A percentile compares a stretch with the other conserved stretches of the same genome.
These are phyloP conservation scores for Fremontodendron californicum DNA, from an alignment of 345 rosid genomes.

Conservation along the genomic window DNA sequence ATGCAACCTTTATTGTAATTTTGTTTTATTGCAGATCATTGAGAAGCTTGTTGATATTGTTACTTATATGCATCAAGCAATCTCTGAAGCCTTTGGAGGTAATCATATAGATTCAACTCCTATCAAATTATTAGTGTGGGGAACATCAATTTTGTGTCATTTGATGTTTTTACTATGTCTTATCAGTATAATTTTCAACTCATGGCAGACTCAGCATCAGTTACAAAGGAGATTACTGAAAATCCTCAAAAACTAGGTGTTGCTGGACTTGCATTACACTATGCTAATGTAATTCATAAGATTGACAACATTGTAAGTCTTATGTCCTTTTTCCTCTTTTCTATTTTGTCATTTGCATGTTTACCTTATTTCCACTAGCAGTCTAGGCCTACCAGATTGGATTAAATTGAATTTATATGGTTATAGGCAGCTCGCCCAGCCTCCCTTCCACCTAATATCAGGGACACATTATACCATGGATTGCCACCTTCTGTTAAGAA, in stretches of 20 bases:
- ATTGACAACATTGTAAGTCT: conserved; percentile 75
- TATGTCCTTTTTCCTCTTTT: not conserved
- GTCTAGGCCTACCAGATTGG: not conserved
- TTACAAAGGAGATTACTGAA: conserved; percentile 15
- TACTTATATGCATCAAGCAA: conserved; percentile 53
- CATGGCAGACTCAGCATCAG: conserved; percentile 27
- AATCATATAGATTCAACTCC: conserved; percentile 19
- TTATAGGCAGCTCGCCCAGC: conserved; percentile 67
- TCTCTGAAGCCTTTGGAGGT: conserved; percentile 66
- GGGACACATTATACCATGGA: conserved; percentile 62
- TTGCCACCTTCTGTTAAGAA: conserved; percentile 60
- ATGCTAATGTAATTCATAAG: conserved; percentile 79
- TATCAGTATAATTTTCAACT: conserved; percentile 3
- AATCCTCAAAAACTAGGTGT: conserved; percentile 56
- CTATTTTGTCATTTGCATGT: not conserved
- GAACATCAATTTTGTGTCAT: not conserved
- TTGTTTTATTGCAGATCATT: conserved; percentile 47
- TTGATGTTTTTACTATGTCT: not conserved
- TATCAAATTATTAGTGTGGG: not conserved
- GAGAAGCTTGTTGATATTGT: conserved; percentile 69
- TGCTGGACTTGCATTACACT: conserved; percentile 88
- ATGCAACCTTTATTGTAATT: not conserved
- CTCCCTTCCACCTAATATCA: conserved; percentile 58
- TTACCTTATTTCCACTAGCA: not conserved
- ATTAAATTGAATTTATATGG: not conserved